These are phyloP conservation scores for Medicago truncatula DNA, from an alignment of 306 rosid genomes.

Conservation along the genomic window MtrunA17r5.0-ANR NC_053048.1:26104001-26104500, in stretches of 20 bases:
- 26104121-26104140: constrained; percentile 65
- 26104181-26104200: constrained; percentile 84
- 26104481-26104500: too few relatives aligned
- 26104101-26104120: constrained; percentile 43
- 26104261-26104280: constrained; percentile 97
- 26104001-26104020: constrained; percentile 86
- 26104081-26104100: constrained; percentile 60
- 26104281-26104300: constrained; percentile 27
- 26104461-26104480: not conserved
- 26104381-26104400: not conserved
- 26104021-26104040: constrained; percentile 89
- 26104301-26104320: constrained; percentile 28
- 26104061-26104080: constrained; percentile 77
- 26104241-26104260: constrained; percentile 81
- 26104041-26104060: constrained; percentile 77
- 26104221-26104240: constrained; percentile 89
- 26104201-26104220: constrained; percentile 90
- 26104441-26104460: not conserved
- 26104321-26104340: not conserved
- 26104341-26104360: not conserved
- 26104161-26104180: constrained; percentile 59
- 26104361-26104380: not conserved
- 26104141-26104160: constrained; percentile 49
- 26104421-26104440: not conserved
- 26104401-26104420: too few relatives aligned